Conservation (phyloP, 768 basidiomycete species). For the Harrya chromipes region DNA sequence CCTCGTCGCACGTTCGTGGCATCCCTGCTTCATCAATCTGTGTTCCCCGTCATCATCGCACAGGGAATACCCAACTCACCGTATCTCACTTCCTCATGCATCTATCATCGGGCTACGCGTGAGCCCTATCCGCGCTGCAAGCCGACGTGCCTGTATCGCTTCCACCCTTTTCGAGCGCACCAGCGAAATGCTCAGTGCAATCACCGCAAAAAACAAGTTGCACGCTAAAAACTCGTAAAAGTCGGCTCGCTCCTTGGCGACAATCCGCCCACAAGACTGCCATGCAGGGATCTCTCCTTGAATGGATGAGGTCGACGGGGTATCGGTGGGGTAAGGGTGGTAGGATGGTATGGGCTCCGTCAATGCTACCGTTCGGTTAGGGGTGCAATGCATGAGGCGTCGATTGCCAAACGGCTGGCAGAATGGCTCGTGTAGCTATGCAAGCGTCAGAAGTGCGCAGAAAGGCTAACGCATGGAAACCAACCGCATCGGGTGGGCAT, state of each 20-base stretch:
- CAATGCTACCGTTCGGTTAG: conserved; percentile 28
- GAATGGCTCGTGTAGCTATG: conserved; percentile 81
- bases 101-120: conserved; percentile 35
- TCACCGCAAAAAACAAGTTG: conserved; percentile 67
- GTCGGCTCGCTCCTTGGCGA: conserved; percentile 73
- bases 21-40: neutral
- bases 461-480: conserved; percentile 22
- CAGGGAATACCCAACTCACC: conserved; percentile 4
- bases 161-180: conserved; percentile 67
- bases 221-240: conserved; percentile 91
- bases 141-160: conserved; percentile 70
- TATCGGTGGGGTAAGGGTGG: conserved; percentile 9
- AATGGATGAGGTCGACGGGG: conserved; percentile 7
- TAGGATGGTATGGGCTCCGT: conserved; percentile 16
- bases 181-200: conserved; percentile 64
- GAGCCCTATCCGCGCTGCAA: conserved; percentile 85
- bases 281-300: conserved; percentile 74
- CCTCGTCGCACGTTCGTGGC: neutral
- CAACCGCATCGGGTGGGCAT: conserved; percentile 61
- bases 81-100: conserved; percentile 5
- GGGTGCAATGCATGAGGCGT: conserved; percentile 77
- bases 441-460: conserved; percentile 3
- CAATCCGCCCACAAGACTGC: conserved; percentile 90
- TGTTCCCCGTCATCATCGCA: neutral
- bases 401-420: conserved; percentile 97